Base-by-base conservation (phyloP, 495 filamentous ascomycete species). In the Acidiella bohemica region DNA sequence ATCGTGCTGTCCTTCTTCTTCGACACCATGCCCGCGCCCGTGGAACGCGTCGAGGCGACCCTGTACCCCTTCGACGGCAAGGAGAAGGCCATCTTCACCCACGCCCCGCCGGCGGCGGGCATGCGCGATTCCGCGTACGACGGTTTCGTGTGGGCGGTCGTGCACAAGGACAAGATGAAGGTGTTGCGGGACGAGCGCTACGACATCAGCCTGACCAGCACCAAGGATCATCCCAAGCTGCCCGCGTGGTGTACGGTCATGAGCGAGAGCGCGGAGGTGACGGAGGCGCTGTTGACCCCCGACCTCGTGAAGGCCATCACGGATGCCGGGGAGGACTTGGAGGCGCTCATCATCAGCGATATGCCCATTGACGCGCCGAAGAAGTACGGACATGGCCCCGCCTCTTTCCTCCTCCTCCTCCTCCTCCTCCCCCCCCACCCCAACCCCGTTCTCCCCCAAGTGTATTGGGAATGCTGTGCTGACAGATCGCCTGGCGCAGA, bases 141-240 rank as follows among this genome's bases (percentile, higher is more conserved):
- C 59, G 79, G 75, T 25, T 97, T 95, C 50, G 86, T 97, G 46
- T 96, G 76, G 73, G 92, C 86, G 22, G 60, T 97, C 49, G 87
- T 96, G 27, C 84, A 96, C 70, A 97, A 97, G 71, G 80, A 84
- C 53, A 59, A 70, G 57, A 95, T 97, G 88, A 83, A 80, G 66
- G 65, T 74, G 51, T 73, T 93, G 55, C 76, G 90, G 34, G 80
- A 92, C 24, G 90, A 93, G 38, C 79, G 92, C 50, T 97, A 95
- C 59, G 90, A 97, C 61, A 67, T 94, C 22, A 90, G 81, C 19
- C 75, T 97, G 38, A 94, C 90, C 17, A 76, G 71, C 49, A 94
- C 88, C 46, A 88, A 84, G 66, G 92, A 97, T 49, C 77, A 87
- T 60, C 51, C 76, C 19, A 93, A 87, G 65, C 72, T 96, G 6